Conservation (phyloP, 352 stramenopile species). For the Pythium sukuiense region DNA sequence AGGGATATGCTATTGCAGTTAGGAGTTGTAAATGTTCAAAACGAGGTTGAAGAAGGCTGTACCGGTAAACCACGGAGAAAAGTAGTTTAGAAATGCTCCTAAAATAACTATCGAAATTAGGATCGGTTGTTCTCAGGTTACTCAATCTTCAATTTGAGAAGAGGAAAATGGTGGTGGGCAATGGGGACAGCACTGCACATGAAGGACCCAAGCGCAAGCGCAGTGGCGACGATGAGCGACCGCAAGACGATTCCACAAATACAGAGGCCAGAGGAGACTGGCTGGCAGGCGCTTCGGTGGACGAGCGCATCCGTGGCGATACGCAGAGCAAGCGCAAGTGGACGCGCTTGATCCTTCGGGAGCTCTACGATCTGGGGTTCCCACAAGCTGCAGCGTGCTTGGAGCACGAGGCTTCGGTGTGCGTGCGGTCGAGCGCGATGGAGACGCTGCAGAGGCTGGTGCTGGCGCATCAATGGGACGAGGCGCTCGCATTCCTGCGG, state of each 20-base stretch:
- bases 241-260: background rate
- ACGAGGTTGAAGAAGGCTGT: too few species aligned
- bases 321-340: conserved; percentile 47
- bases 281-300: background rate
- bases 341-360: conserved; percentile 67
- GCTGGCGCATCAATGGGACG: conserved; percentile 46
- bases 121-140: background rate
- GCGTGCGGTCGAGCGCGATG: conserved; percentile 59
- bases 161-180: background rate
- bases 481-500: conserved; percentile 45
- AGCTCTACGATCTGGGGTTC: conserved; percentile 76
- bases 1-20: too few species aligned
- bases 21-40: too few species aligned
- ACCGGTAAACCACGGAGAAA: too few species aligned
- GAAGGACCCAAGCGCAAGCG: conserved; percentile 29
- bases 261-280: background rate
- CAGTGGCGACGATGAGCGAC: conserved; percentile 7
- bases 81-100: too few species aligned
- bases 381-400: conserved; percentile 39
- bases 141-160: conserved; percentile 18
- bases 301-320: conserved; percentile 19
- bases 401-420: conserved; percentile 57
- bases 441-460: conserved; percentile 46
- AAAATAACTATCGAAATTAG: background rate
- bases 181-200: background rate